These are phyloP conservation scores for Rosa multiflora DNA, from an alignment of 306 rosid genomes.

Conservation along the genomic window DNA sequence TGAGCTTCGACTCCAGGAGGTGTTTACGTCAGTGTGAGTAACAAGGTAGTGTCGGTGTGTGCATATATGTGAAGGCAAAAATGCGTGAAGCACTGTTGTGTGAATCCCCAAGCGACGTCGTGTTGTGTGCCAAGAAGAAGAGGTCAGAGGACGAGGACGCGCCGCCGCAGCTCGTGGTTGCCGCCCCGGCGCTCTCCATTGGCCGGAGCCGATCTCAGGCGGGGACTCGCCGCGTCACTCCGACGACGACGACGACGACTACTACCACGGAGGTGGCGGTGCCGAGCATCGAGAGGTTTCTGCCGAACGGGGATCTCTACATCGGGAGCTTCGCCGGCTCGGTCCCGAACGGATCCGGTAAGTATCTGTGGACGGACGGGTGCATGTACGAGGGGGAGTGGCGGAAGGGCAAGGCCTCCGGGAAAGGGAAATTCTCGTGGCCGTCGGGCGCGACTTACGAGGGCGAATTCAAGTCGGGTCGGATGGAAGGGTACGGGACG, in stretches of 20 bases:
- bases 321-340: conserved; percentile 69
- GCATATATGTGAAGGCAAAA: conserved; percentile 39
- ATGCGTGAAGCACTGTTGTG: conserved; percentile 63
- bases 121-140: conserved; percentile 48
- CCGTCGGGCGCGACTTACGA: conserved; percentile 91
- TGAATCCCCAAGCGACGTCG: conserved; percentile 34
- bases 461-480: conserved; percentile 90
- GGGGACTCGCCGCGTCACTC: conserved; percentile 63
- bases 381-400: conserved; percentile 95
- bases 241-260: conserved; percentile 37
- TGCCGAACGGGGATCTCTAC: conserved; percentile 88
- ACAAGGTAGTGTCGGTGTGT: background rate
- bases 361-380: conserved; percentile 87
- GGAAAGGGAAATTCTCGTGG: conserved; percentile 92
- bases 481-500: conserved; percentile 85
- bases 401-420: conserved; percentile 87
- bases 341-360: conserved; percentile 82
- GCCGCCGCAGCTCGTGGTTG: conserved; percentile 22
- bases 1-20: background rate
- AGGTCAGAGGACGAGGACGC: conserved; percentile 31
- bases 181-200: conserved; percentile 29
- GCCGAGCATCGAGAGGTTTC: conserved; percentile 34
- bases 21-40: background rate
- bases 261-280: background rate
- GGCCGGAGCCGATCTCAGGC: conserved; percentile 64